Evolutionary conservation across 306 rosid species (phyloP), one percentile per base, ranked within the genome.

Genomic region (Geum urbanum): DNA sequence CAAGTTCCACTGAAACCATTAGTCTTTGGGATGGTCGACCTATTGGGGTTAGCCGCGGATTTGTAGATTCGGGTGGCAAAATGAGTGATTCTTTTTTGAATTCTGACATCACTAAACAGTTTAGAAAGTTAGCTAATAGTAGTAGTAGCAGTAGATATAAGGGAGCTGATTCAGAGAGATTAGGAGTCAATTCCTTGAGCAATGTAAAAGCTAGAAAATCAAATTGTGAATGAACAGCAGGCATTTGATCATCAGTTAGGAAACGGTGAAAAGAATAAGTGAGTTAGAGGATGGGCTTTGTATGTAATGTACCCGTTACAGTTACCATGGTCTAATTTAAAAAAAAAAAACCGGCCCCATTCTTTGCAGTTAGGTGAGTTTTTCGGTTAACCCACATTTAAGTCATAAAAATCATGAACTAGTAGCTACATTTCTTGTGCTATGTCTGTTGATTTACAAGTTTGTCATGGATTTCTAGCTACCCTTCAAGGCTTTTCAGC

Each of bases 111-210:
- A 79, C 70, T 70, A 74, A 65, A 63, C 87, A 74, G 16, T 69
- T 76, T 84, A 84, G 86, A 76, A 82, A 82, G 60, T 62, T 92
- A 86, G 78, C 49, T 19, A 86, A 75, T 74, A 72, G 86, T 80
- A 79, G 81, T 70, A 74, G 71, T 68, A 84, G 61, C n/a, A 69
- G 70, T 78, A 84, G 72, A 16, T 55, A 51, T 82, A 79, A 83
- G 43, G 73, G 72, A 70, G 70, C 88, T 47, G 80, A 81, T 88
- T 52, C 79, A 18, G 82, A 84, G 82, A 85, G 81, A 81, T 54
- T 81, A 88, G 91, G 84, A 74, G 76, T 68, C 70, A 77, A 79
- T 84, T 77, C 74, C 19, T 65, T 64, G 60, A 81, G 79, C 63
- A 69, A 77, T 82, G 84, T 76, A 76, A 80, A 79, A 63, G 79